Conservation (phyloP, 805 yeast genomes). For the Candida germanica region DNA sequence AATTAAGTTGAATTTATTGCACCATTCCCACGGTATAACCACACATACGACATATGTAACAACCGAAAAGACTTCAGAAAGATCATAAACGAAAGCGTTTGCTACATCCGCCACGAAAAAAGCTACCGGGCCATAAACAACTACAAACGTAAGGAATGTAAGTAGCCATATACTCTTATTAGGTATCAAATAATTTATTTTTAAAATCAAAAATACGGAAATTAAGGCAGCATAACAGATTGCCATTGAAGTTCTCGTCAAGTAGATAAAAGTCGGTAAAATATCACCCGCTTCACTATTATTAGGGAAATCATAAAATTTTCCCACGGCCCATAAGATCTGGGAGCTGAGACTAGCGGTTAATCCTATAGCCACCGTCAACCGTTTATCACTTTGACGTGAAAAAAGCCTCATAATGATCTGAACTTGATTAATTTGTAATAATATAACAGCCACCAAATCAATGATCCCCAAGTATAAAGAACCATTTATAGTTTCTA, state of each 20-base stretch:
- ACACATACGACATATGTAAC: slow-evolving; percentile 70
- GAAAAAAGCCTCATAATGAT: slow-evolving; percentile 65
- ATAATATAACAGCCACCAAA: slow-evolving; percentile 52
- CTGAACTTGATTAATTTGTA: slow-evolving; percentile 69
- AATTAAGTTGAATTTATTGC: slow-evolving; percentile 57
- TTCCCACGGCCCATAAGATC: slow-evolving; percentile 67
- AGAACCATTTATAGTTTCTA: slow-evolving; percentile 43
- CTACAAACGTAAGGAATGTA: slow-evolving; percentile 52
- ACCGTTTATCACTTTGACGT: slow-evolving; percentile 64
- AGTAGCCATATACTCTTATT: slow-evolving; percentile 50
- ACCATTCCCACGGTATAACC: slow-evolving; percentile 84
- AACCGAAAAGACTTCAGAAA: slow-evolving; percentile 70
- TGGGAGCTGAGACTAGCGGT: slow-evolving; percentile 53
- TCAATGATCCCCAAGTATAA: slow-evolving; percentile 53
- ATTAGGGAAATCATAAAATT: slow-evolving; percentile 37
- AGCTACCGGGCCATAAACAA: slow-evolving; percentile 60
- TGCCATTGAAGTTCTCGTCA: slow-evolving; percentile 68
- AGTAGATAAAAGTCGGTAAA: slow-evolving; percentile 69
- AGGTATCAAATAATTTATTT: slow-evolving; percentile 48
- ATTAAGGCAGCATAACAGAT: slow-evolving; percentile 66
- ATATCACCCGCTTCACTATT: slow-evolving; percentile 51
- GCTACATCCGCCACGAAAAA: slow-evolving; percentile 76
- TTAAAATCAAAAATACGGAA: slow-evolving; percentile 51
- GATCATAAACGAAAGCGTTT: slow-evolving; percentile 68
- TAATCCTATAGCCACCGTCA: slow-evolving; percentile 58